Base-by-base conservation (phyloP, 768 basidiomycete species). In the Suillus fuscotomentosus region DNA sequence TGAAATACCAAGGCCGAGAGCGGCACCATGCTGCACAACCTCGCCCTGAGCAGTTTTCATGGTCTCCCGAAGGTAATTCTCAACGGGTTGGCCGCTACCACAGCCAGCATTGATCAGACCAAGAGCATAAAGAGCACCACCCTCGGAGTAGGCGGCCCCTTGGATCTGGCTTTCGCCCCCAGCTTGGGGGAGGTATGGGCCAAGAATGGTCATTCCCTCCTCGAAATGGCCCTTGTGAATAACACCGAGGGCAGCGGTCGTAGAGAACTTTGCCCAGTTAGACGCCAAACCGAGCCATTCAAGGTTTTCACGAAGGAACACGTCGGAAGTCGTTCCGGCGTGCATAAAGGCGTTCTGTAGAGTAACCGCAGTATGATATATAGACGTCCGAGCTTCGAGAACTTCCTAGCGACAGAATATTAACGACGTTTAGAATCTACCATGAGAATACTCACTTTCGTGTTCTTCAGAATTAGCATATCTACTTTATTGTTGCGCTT, bases 191-290 rank as follows among this genome's bases (percentile, higher is more conserved):
- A 99, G 88, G 77, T 99, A 99, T 0, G 97, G 97, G 4, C 91
- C 89, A 31, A 99, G 86, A 61, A 99, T 93, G 54, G 86, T 88
- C 86, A 92, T 90, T 57, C 95, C 96, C 75, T 97, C 90, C 70
- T 95, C 88, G 70, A 94, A 92, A 75, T 95, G 95, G 50, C 97
- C 97, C 73, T 97, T 96, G 81, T 99, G 95, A 67, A 99, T 98
- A 63, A 99, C 93, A 66, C 97, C 97, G 27, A 99, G 86, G 10
- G 93, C 95, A 22, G 97, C 95, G 14, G 97, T 98, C 7, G 97
- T 94, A 4, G 95, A 94, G 79, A 99, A 99, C 73, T 99, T 99
- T 36, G 95, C 93, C 97, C 97, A 99, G 74, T 99, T 99, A 34
- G 90, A 90, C 3, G 97, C 97, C 61, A 94, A 85, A 11, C 88